These are phyloP conservation scores for Nigrograna mackinnonii DNA, from an alignment of 2,329 filamentous ascomycete genomes.

Conservation along the genomic window DNA sequence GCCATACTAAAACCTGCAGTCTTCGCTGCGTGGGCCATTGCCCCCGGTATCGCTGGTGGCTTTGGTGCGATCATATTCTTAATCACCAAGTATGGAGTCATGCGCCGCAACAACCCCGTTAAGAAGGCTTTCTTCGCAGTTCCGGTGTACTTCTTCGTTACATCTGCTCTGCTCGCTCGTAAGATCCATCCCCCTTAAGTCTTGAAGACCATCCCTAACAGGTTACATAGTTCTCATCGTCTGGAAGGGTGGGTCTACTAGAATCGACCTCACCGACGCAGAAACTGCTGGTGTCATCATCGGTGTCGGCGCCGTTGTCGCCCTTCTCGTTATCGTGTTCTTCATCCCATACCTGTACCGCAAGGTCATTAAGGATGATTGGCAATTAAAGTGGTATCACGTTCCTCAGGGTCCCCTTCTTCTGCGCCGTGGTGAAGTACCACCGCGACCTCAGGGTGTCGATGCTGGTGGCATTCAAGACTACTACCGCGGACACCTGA, in stretches of 20 bases:
- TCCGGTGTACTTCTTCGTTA: slow-evolving; percentile 62
- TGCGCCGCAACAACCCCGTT: slow-evolving; percentile 58
- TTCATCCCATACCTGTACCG: slow-evolving; percentile 64
- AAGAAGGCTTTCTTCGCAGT: slow-evolving; percentile 57
- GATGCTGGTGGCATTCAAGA: slow-evolving; percentile 47
- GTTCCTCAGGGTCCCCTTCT: slow-evolving; percentile 59
- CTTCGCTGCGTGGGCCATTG: slow-evolving; percentile 65
- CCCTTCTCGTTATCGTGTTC: slow-evolving; percentile 55
- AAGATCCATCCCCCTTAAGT: slow-evolving; percentile 5
- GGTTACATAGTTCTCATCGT: slow-evolving; percentile 38
- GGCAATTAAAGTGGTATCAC: slow-evolving; percentile 61
- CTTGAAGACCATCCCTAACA: slow-evolving; percentile 11
- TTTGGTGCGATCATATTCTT: slow-evolving; percentile 61
- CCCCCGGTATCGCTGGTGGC: slow-evolving; percentile 57
- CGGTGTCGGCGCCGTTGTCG: slow-evolving; percentile 55
- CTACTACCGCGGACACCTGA: slow-evolving; percentile 61
- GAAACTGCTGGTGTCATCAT: slow-evolving; percentile 60
- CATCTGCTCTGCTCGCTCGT: slow-evolving; percentile 56
- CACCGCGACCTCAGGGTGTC: slow-evolving; percentile 45
- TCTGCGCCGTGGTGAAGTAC: slow-evolving; percentile 44
- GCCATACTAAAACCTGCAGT: slow-evolving; percentile 40
- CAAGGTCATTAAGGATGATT: slow-evolving; percentile 63
- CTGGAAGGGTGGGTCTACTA: slow-evolving; percentile 49
- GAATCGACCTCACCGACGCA: slow-evolving; percentile 52
- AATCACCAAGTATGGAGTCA: slow-evolving; percentile 60